phyloP scores from a whole-genome alignment of 345 rosid genomes.

The Syzygium oleosum region DNA sequence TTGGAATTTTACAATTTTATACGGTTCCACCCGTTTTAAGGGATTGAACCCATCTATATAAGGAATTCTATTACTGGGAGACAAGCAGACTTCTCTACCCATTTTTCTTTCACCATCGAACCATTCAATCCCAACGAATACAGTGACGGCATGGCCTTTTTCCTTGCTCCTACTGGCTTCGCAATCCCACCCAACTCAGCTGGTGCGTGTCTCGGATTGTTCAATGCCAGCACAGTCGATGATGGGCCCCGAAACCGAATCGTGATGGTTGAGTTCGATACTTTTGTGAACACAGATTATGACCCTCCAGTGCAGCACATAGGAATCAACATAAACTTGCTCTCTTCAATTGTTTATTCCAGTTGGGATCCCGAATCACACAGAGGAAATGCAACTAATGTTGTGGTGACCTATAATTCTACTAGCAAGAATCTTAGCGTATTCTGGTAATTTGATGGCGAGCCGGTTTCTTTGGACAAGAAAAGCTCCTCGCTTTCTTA shows the following conservation, averaged over 20 bases:
- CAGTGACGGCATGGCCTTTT: not conserved
- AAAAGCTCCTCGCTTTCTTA: not conserved
- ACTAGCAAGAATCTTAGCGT: not conserved
- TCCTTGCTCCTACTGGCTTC: not conserved
- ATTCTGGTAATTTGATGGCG: not conserved
- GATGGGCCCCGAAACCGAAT: not conserved
- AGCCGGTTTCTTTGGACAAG: not conserved
- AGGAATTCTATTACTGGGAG: not conserved
- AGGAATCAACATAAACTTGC: not conserved
- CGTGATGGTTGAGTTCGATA: not conserved
- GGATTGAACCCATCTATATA: not conserved
- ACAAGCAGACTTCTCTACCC: not conserved
- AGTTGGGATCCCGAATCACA: not conserved
- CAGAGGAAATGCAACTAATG: not conserved
- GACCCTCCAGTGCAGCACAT: not conserved
- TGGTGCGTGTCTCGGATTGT: not conserved
- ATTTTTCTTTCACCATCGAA: not conserved
- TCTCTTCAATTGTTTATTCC: not conserved
- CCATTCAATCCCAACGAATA: not conserved
- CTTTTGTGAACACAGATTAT: not conserved
- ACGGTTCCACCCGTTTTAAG: not conserved
- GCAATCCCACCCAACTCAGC: not conserved
- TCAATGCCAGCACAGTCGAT: not conserved
- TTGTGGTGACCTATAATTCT: not conserved
- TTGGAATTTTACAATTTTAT: not conserved